Base-by-base conservation (phyloP, 768 basidiomycete genomes). In the Suillus americanus region DNA sequence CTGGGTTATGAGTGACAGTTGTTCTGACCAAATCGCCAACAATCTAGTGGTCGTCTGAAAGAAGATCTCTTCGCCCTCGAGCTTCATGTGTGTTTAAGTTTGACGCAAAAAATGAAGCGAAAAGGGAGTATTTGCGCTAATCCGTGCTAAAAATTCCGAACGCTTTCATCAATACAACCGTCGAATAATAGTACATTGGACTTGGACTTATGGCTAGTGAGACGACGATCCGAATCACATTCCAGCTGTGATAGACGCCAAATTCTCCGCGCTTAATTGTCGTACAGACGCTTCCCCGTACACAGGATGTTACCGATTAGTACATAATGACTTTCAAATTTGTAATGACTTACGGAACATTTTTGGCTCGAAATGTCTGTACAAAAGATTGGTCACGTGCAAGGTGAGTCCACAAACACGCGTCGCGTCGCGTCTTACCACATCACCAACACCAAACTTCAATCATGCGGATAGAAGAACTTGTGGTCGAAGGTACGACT, bases 401-500 rank as follows among this genome's bases (percentile, higher is more conserved):
- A 0, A 0, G 10, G 6, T 28, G 0, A 48, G 74, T 72, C 14
- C 62, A 33, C 66, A 20, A 74, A 77, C 54, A 53, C 75, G 74
- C 76, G 73, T 69, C 75, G 75, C 74, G 75, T 70, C 75, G 73
- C 72, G 75, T 68, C 43, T n/a, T 3, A 20, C 60, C 8, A 28
- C 16, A 7, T 43, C 48, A 35, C 2, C 37, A 46, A 45, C 48
- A 28, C 41, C 61, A 35, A 50, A 64, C 55, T n/a, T 50, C 68
- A 67, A 81, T 70, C 64, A 97, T 97, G 95, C 83, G 95, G 68
- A 95, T 97, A 68, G 94, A 97, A 74, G 97, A 99, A 72, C 88
- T 99, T 33, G 90, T 99, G 64, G 85, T 99, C 61, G 97, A 99
- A 77, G 95, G 94, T 86, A 70, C 40, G 75, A 64, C 35, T 37